Evolutionary conservation across 2,329 filamentous ascomycete species (phyloP), one percentile per base, ranked within the genome.

Genomic region (Colletotrichum sp.): DNA sequence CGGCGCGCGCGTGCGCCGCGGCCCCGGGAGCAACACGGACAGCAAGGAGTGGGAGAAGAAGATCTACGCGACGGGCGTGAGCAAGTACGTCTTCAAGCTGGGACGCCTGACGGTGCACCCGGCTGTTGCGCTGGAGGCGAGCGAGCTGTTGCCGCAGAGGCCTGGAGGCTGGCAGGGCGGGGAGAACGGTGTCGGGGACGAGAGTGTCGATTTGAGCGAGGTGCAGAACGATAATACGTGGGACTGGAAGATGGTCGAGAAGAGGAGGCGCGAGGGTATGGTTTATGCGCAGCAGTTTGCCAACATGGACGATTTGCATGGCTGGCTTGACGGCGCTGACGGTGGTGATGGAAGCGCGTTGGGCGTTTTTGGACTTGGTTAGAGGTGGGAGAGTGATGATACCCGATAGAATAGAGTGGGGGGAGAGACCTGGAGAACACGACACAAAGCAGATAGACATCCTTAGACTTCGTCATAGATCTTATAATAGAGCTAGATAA

Each of bases 91-190:
- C 55, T 92, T 95, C 82, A 96, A 96, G 87, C 89, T 95, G 71
- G 94, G 94, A 1, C 89, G 96, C 28, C 88, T 97, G 80, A 98
- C 96, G 0, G 91, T 98, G 5, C 92, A 96, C 78, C 96, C 97
- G 0, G 94, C 96, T 78, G 88, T 94, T 62, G 88, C 96, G 9
- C 87, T 98, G 30, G 88, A 90, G 58, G 90, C 93, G 43, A 93
- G 93, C 65, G 92, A 92, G 2, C 87, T 98, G 82, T 86, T 98
- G 66, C 97, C 97, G 0, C 86, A 90, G 73, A 89, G 92, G 63
- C 95, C 95, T 0, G 92, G 90, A 13, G 93, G 92, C 26, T 93
- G 92, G 92, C 85, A 85, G 8, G 81, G 85, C 68, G 87, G 87
- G 18, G 85, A 86, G 34, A 82, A 84, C 56, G 87, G 86, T 61